Base-by-base conservation (phyloP, 768 basidiomycete genomes). In the Lentinus brumalis region DNA sequence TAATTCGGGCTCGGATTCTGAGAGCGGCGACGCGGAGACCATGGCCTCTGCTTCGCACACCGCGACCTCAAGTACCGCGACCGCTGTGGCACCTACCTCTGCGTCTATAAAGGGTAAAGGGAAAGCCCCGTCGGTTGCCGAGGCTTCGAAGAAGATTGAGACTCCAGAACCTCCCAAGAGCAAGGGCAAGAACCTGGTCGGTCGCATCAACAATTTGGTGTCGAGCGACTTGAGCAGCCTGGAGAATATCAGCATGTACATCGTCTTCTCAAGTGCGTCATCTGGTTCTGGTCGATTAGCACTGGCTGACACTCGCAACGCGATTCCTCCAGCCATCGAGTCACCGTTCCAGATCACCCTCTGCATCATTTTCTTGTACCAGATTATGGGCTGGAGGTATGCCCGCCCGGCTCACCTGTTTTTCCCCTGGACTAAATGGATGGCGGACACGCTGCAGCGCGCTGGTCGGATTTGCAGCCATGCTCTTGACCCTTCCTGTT, bases 141-240 rank as follows among this genome's bases (percentile, higher is more conserved):
- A 30, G 40, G 1, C 21, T 29, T 15, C 55, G 14, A 7, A 47
- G 32, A 55, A 56, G 31, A 31, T 1, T 4, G 12, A 26, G 11
- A 10, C 40, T 12, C 21, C 29, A 21, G 62, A 65, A 44, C 51
- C 57, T 1, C 61, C 57, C 15, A 38, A 47, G 16, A 6, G 46
- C 1, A 47, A 31, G 42, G 4, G 59, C 15, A 75, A 74, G 14
- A 86, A 89, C 69, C 73, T 91, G 26, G 82, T 86, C 47, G 91
- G 92, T 11, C 89, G 85, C 69, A 87, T 93, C 71, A 92, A 88
- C 70, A 92, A 91, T 57, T 74, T 92, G 11, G 83, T 91, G 41
- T 85, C 89, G 4, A 85, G 86, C 1, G 91, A 93, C 74, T 66
- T 66, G 63, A 71, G 51, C 61, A 68, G 41, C 61, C 21, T 70